phyloP scores from a whole-genome alignment of 306 rosid genomes.

The Glycine latifolia region DNA sequence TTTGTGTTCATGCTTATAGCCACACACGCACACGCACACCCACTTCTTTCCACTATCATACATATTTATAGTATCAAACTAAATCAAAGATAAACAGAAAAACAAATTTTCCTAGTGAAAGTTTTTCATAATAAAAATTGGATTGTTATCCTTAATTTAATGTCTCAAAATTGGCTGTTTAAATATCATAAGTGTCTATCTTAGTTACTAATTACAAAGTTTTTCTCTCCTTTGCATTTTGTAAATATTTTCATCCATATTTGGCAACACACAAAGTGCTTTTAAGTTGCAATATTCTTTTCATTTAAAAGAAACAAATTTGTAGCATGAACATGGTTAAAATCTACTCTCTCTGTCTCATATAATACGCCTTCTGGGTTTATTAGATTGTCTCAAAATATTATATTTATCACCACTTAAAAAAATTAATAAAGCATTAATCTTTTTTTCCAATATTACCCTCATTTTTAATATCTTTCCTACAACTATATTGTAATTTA shows the following conservation, averaged over 20 bases:
- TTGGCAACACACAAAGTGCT: background rate
- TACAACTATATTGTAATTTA: background rate
- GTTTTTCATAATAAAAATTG: background rate
- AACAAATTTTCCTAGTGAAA: background rate
- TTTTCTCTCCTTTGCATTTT: background rate
- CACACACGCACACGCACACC: background rate
- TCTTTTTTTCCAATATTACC: background rate
- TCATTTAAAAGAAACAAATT: background rate
- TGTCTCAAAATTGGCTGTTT: background rate
- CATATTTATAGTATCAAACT: background rate
- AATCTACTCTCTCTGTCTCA: background rate
- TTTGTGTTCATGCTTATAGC: background rate
- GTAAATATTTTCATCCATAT: background rate
- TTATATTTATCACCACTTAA: background rate
- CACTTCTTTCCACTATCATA: background rate
- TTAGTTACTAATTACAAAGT: background rate
- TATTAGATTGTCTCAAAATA: background rate
- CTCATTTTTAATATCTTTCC: background rate
- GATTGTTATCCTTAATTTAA: background rate
- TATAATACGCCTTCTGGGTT: background rate
- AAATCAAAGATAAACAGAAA: background rate
- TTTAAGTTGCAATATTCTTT: background rate
- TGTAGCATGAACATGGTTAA: background rate
- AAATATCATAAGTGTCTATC: background rate
- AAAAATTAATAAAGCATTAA: background rate